A percentile compares a stretch with the other conserved stretches of the same genome.
Evolutionary conservation across 345 rosid genomes (phyloP).

Genomic region (Euphorbia pulcherrima): DNA sequence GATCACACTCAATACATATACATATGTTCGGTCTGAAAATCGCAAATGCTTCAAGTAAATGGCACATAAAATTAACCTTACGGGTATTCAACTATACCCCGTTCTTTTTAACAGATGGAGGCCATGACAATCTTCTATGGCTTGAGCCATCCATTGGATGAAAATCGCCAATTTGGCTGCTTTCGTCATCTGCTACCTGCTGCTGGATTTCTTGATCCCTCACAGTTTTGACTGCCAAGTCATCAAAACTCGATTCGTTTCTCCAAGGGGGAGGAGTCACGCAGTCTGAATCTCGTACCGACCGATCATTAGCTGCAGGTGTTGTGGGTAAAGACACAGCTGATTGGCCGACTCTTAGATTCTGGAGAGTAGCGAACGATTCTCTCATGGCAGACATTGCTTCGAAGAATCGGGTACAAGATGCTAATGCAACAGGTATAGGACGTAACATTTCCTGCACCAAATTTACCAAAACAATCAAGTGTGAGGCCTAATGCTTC

Average conservation of each 20-base stretch:
- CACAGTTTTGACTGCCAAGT: constrained; percentile 41
- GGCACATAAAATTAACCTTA: no score
- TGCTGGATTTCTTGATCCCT: constrained; percentile 40
- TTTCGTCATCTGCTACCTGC: constrained; percentile 43
- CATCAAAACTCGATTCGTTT: constrained; percentile 60
- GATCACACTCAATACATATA: no score
- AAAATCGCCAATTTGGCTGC: constrained; percentile 34
- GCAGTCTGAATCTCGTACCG: constrained; percentile 44
- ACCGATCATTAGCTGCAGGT: constrained; percentile 42
- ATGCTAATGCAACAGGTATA: constrained; percentile 95
- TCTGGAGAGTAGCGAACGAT: constrained; percentile 84
- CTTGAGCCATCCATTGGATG: constrained; percentile 40
- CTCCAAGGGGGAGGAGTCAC: constrained; percentile 75
- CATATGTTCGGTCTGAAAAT: no score
- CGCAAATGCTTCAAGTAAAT: no score
- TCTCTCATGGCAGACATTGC: constrained; percentile 99
- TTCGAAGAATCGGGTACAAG: constrained; percentile 92
- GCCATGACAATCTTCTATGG: constrained; percentile 85
- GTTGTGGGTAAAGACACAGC: constrained; percentile 54
- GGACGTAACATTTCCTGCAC: constrained; percentile 97
- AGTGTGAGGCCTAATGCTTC: neutral
- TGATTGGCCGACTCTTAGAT: constrained; percentile 69
- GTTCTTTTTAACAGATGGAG: constrained; percentile 60
- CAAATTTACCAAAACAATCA: neutral
- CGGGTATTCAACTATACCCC: no score